Conservation (phyloP, 2,329 filamentous ascomycete genomes). For the Hypomyces rosellus region DNA sequence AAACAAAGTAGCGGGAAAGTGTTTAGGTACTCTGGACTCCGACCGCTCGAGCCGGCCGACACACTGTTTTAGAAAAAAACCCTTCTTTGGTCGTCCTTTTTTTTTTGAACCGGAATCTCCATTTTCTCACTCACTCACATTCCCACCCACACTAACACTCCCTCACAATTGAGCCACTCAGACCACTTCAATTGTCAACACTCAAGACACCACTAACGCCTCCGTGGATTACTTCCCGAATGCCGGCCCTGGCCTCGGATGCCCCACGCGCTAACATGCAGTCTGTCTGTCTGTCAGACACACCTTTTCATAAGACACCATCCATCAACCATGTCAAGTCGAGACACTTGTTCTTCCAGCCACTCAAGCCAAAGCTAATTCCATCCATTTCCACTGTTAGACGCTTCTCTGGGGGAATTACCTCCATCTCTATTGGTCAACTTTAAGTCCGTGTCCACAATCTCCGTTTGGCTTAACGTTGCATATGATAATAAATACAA, state of each 20-base stretch:
- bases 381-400: background rate
- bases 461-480: slow-evolving; percentile 1
- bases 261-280: too few relatives aligned
- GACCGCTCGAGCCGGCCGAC: too few relatives aligned
- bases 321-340: too few relatives aligned
- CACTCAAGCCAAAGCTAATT: background rate
- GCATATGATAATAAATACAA: too few relatives aligned
- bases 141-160: background rate
- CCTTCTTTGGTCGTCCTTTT: too few relatives aligned
- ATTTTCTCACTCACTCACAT: background rate
- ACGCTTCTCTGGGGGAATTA: slow-evolving; percentile 12
- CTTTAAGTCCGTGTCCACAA: background rate
- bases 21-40: too few relatives aligned
- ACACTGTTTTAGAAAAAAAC: too few relatives aligned
- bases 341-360: background rate
- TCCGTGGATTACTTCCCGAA: slow-evolving; percentile 2
- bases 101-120: slow-evolving; percentile 13
- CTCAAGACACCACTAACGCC: too few relatives aligned
- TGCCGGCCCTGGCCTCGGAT: background rate
- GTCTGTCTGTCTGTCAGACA: background rate
- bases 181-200: too few relatives aligned
- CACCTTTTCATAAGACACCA: too few relatives aligned
- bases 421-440: slow-evolving; percentile 10
- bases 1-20: too few relatives aligned
- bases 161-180: too few relatives aligned